A percentile compares a stretch with the other conserved stretches of the same genome.
phyloP scores from a whole-genome alignment of 2,329 filamentous ascomycete species.

The Plectosphaerella sp. region DNA sequence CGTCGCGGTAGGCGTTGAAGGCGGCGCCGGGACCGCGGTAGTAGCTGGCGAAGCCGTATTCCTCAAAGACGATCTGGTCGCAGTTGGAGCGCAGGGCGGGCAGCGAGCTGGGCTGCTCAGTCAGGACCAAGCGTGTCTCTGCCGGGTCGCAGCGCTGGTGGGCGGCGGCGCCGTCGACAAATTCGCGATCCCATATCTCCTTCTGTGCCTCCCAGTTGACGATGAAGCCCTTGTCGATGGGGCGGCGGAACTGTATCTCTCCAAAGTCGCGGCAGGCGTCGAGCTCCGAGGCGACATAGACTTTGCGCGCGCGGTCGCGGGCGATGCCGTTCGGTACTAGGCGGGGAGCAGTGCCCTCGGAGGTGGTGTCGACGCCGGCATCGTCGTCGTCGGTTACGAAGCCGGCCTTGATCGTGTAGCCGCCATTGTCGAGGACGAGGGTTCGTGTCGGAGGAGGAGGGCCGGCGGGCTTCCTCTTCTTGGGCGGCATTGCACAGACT shows the following conservation, averaged over 20 bases:
- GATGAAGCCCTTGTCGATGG: conserved; percentile 90
- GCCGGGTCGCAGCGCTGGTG: conserved; percentile 66
- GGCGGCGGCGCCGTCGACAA: conserved; percentile 64
- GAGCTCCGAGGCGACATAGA: conserved; percentile 77
- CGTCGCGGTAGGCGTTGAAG: conserved; percentile 79
- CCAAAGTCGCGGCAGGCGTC: conserved; percentile 81
- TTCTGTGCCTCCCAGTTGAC: conserved; percentile 97
- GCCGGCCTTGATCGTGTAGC: conserved; percentile 86
- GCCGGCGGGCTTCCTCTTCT: conserved; percentile 47
- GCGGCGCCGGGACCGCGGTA: conserved; percentile 68
- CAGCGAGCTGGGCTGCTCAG: conserved; percentile 81
- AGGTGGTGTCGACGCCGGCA: conserved; percentile 21
- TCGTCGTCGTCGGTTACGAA: conserved; percentile 50
- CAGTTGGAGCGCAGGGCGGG: conserved; percentile 80
- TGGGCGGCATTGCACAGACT: not conserved
- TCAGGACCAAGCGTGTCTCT: conserved; percentile 78
- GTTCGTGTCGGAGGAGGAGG: conserved; percentile 58
- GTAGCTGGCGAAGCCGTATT: conserved; percentile 89
- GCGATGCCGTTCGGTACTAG: conserved; percentile 86
- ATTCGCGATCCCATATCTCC: conserved; percentile 90
- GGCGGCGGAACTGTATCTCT: conserved; percentile 79
- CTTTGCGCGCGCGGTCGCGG: conserved; percentile 71
- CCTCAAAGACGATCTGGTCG: conserved; percentile 96
- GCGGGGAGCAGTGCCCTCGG: conserved; percentile 39
- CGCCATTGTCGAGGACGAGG: conserved; percentile 91